Evolutionary conservation across 768 basidiomycete species (phyloP).

Genomic region (Boletus pseudopeckii): DNA sequence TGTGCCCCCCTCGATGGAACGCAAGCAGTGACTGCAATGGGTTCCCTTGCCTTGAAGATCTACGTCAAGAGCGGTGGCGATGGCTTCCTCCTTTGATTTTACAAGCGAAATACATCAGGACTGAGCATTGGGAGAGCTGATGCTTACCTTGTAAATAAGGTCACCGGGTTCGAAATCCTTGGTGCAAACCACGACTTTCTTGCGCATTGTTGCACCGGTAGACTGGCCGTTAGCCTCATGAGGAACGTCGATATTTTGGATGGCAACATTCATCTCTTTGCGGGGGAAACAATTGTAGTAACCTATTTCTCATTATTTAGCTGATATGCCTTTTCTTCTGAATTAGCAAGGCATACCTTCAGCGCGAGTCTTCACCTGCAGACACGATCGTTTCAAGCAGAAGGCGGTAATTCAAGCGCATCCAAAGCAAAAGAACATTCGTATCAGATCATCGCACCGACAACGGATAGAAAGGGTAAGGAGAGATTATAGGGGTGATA

Average conservation of each 20-base stretch:
- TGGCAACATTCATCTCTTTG: slow-evolving; percentile 63
- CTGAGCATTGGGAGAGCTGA: neutral
- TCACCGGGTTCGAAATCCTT: slow-evolving; percentile 71
- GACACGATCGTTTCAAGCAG: slow-evolving; percentile 10
- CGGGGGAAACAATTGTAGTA: slow-evolving; percentile 80
- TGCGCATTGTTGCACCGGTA: slow-evolving; percentile 28
- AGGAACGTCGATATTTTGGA: slow-evolving; percentile 38
- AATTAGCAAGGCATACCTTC: slow-evolving; percentile 61
- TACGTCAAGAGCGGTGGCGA: slow-evolving; percentile 65
- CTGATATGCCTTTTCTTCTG: slow-evolving; percentile 6
- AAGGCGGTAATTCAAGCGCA: slow-evolving; percentile 13
- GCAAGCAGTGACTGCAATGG: slow-evolving; percentile 73
- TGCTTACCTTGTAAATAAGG: slow-evolving; percentile 67
- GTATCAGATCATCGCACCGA: slow-evolving; percentile 56
- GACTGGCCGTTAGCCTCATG: slow-evolving; percentile 16
- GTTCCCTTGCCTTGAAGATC: slow-evolving; percentile 67
- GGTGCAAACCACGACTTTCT: slow-evolving; percentile 57
- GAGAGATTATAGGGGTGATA: slow-evolving; percentile 17
- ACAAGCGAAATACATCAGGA: slow-evolving; percentile 6
- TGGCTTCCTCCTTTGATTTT: slow-evolving; percentile 62
- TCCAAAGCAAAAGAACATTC: slow-evolving; percentile 36
- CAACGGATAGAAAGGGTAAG: slow-evolving; percentile 19
- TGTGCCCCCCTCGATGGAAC: slow-evolving; percentile 46
- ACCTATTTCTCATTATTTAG: slow-evolving; percentile 41
- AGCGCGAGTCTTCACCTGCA: slow-evolving; percentile 61